Evolutionary conservation across 208 protist species (phyloP), one percentile per base, ranked within the genome.

Genomic region (Herpetomonas tarakana): DNA sequence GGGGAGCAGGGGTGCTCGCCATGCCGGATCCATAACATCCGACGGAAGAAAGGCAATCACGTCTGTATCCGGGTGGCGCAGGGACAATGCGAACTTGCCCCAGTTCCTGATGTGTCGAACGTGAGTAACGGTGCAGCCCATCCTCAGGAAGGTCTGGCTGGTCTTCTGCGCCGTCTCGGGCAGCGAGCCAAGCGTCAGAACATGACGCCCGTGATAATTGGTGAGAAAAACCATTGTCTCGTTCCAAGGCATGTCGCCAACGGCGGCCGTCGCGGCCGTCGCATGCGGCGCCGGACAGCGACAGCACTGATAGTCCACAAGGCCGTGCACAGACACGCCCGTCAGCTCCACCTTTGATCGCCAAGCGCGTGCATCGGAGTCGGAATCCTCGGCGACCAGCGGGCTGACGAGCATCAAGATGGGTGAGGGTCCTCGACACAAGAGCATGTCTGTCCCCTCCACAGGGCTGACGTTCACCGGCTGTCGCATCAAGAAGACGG

Each of bases 101-200:
- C 84, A 94, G 52, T 63, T 62, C 1, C 62, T 31, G 1, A 83
- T 56, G 31, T 85, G 70, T 41, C 75, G 73, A 22, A 94, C 62
- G 21, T 71, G 65, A 19, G 84, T 94, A n/a, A 92, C 81, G 0
- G 84, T 94, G 14, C 67, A 58, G 2, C 71, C 71, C 1, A 91
- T 52, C 9, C 54, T 24, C 30, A 86, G 44, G 49, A 84, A 90
- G 0, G 52, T 75, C 2, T 61, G 71, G 26, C 77, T 83, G 7
- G 77, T 67, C 54, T 81, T 86, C 59, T 86, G 58, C 26, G 83
- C 51, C 1, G 26, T 65, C 22, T 83, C 76, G n/a, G 27, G 29
- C 31, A 77, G 39, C n/a, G 38, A 49, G 46, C 74, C 74, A 19
- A 81, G 24, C 24, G 70, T 58, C 31, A 77, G 62, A 7, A 30